Base-by-base conservation (phyloP, 2,329 filamentous ascomycete species). In the Alternaria solani region DNA sequence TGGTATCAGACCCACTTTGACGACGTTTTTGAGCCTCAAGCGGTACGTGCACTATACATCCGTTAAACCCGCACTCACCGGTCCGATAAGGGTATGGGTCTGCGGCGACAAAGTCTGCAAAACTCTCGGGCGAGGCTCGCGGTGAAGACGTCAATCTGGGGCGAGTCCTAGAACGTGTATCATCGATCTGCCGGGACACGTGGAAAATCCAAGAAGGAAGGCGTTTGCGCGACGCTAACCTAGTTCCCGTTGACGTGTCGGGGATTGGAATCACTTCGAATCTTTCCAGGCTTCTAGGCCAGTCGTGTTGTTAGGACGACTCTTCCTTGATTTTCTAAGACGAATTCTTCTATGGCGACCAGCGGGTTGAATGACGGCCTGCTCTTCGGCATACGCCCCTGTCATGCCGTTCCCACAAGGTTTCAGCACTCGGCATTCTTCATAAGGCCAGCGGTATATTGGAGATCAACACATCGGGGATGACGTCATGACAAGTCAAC, bases 1-100 rank as follows among this genome's bases (percentile, higher is more conserved):
- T 55, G 49, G 49, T 14, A 58, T 41, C 26, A 42, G 66, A 64
- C 61, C 67, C 66, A 65, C 63, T 57, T 41, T 44, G 14, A 57
- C 59, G 44, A 63, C 59, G 36, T 52, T 63, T 62, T 61, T 62
- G 59, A 67, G 32, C 46, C 57, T 52, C 42, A 52, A 44, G 34
- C 20, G 57, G 57, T 32, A 4, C 23, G 52, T 56, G 46, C 47
- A 8, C 26, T 30, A 28, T 48, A 59, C 48, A 39, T 26, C 61
- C 58, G 54, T 54, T 57, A 51, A 52, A 26, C 11, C 52, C 59
- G 46, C 38, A 39, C 14, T 41, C 38, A 32, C 34, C 26, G 59
- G 51, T 43, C 42, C 56, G 57, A 55, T 39, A 47, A 47, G 25
- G 11, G 43, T 25, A 25, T 57, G 48, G 46, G 36, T 46, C 32